Evolutionary conservation across 192 early-diverging fungal genomes (phyloP), one percentile per base, ranked within the genome.

Genomic region (Borealophlyctis nickersoniae): DNA sequence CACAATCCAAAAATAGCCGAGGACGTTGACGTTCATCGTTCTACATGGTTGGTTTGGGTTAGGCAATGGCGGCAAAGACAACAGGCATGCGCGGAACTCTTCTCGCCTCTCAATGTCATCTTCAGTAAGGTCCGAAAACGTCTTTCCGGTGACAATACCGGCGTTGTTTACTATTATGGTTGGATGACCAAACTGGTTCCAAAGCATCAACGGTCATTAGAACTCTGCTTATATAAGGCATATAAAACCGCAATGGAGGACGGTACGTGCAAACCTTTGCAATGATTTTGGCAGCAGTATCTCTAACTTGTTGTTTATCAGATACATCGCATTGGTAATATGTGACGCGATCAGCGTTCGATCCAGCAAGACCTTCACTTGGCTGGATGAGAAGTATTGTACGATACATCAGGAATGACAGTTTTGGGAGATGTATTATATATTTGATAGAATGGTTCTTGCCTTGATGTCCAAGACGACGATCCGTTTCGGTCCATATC

Each of bases 151-250:
- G 24, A 91, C 82, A 54, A 91, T 86, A 2, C 87, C 92, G 19
- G 89, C 92, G 69, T 92, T 92, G 71, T 92, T 92, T 45, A 94
- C 67, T 1, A 94, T 57, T 60, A 92, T 85, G 3, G 89, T 94
- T 14, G 89, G 88, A 52, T 85, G 69, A 14, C 89, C 92, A 1
- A 86, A 65, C 69, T 88, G 73, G 26, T 29, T 56, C 9, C 61
- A 59, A 29, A 79, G 65, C 14, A 32, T 54, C 29, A 4, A 58
- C 5, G 52, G 29, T 30, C 14, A 24, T 9, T 7, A 7, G 5
- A 34, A 9, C 36, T 27, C 28, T 23, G 7, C 14, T 65, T 52
- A n/a, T 5, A 33, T 27, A 9, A 45, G n/a, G n/a, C n/a, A n/a
- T n/a, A n/a, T n/a, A n/a, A n/a, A n/a, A n/a, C n/a, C n/a, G n/a